Conservation (phyloP, 371 early-diverging fungal genomes). For the Rhizopus sp. region DNA sequence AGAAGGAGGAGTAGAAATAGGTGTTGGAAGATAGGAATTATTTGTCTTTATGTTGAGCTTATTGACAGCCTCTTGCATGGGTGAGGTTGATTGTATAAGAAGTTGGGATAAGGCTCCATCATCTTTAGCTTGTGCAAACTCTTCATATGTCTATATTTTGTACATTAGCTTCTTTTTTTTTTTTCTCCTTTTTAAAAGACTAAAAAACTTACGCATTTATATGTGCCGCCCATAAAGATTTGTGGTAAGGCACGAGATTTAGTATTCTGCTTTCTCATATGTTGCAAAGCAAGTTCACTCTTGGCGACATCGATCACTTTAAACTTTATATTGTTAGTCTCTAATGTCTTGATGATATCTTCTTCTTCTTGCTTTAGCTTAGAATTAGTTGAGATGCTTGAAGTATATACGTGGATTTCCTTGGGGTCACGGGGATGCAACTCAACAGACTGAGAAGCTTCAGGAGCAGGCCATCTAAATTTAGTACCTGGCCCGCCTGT, state of each 20-base stretch:
- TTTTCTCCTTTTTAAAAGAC: background rate
- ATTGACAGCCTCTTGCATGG: background rate
- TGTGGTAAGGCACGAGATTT: slow-evolving; percentile 31
- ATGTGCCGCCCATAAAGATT: slow-evolving; percentile 47
- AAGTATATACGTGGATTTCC: slow-evolving; percentile 36
- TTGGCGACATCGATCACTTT: slow-evolving; percentile 41
- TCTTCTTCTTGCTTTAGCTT: slow-evolving; percentile 40
- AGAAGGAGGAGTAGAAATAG: slow-evolving; percentile 4
- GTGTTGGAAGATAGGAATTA: slow-evolving; percentile 1
- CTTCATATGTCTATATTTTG: background rate
- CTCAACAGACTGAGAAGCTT: slow-evolving; percentile 2
- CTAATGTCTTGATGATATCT: slow-evolving; percentile 21
- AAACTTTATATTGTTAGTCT: slow-evolving; percentile 23
- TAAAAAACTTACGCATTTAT: slow-evolving; percentile 35
- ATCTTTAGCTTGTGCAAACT: background rate
- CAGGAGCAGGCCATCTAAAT: slow-evolving; percentile 14
- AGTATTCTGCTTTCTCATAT: slow-evolving; percentile 35
- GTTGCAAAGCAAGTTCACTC: slow-evolving; percentile 40
- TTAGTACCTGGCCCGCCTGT: slow-evolving; percentile 12
- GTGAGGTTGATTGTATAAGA: background rate
- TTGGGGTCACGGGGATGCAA: slow-evolving; percentile 25
- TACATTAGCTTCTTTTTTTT: background rate
- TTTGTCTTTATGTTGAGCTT: background rate
- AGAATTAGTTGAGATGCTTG: slow-evolving; percentile 35
- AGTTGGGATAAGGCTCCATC: background rate